Evolutionary conservation across 352 stramenopile species (phyloP), one percentile per base, ranked within the genome.

Genomic region (Globisporangium uncinulatum): DNA sequence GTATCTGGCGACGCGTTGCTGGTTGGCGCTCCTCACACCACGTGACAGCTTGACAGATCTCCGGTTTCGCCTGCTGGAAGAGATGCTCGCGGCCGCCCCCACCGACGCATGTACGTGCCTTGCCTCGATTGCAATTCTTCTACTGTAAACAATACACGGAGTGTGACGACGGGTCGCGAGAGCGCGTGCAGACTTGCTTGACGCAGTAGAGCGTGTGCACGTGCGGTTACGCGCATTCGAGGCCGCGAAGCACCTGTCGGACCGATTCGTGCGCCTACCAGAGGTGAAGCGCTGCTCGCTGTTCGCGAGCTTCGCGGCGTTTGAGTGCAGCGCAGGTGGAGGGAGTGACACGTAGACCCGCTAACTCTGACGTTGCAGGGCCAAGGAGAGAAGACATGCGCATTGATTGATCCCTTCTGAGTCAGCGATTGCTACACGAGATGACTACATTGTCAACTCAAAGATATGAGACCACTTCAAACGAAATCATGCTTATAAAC

Each of bases 161-260:
- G 4, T 1, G 24, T 29, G 24, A 11, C 2, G 1, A 29, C 15
- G 14, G 5, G 24, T 15, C 21, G n/a, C 1, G 4, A 10, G 32
- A 15, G 10, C 4, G 15, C 19, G 5, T 1, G 44, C 21, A 81
- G 73, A 76, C 55, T 57, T 83, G 14, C 62, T 79, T 11, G 68
- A 83, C 50, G 69, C 73, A 7, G 63, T 83, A 32, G 69, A 67
- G 44, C 71, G 73, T 47, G 69, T 83, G 44, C 69, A 80, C 66
- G 69, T 80, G 11, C 71, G 73, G 11, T 59, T 47, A 13, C 59
- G 67, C 19, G 62, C 76, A 34, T 79, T 76, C 53, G 47, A 51
- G 9, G 31, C 54, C 6, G 70, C 69, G 4, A 60, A 73, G 54
- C 44, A 63, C 24, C 63, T 76, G 36, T 69, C 66, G 24, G 50